A percentile compares a stretch with the other conserved stretches of the same genome.
Evolutionary conservation across 805 yeast genomes (phyloP).

Genomic region (Crinitomyces ghanaensis): DNA sequence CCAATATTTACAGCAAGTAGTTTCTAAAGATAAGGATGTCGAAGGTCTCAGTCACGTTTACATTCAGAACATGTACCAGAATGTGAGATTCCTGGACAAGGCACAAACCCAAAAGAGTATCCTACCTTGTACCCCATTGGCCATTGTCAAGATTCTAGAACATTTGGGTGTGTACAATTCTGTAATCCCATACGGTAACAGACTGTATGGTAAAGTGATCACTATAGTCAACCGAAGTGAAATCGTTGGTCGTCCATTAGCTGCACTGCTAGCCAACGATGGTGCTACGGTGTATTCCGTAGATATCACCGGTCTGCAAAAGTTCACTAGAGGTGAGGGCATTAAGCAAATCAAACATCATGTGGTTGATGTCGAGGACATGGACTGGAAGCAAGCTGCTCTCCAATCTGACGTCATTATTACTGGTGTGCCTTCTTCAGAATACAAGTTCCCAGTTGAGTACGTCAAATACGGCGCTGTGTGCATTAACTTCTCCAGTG

Average conservation of each 20-base stretch:
- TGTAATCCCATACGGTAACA: slow-evolving; percentile 75
- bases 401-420: slow-evolving; percentile 78
- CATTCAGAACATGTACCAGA: slow-evolving; percentile 91
- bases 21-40: slow-evolving; percentile 84
- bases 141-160: slow-evolving; percentile 86
- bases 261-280: slow-evolving; percentile 91
- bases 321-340: slow-evolving; percentile 90
- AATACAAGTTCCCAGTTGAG: slow-evolving; percentile 78
- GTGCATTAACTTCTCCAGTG: slow-evolving; percentile 80
- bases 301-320: slow-evolving; percentile 77
- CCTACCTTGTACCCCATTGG: slow-evolving; percentile 93
- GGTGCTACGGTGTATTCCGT: slow-evolving; percentile 94
- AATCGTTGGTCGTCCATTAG: slow-evolving; percentile 94
- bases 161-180: slow-evolving; percentile 79
- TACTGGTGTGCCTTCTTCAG: slow-evolving; percentile 85
- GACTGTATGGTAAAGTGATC: slow-evolving; percentile 85
- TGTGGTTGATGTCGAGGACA: slow-evolving; percentile 48
- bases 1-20: slow-evolving; percentile 88
- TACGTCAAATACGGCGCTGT: slow-evolving; percentile 78
- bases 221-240: slow-evolving; percentile 89
- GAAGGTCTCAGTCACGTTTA: slow-evolving; percentile 89
- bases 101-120: slow-evolving; percentile 62
- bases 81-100: slow-evolving; percentile 75
- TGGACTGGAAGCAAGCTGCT: slow-evolving; percentile 52
- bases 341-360: slow-evolving; percentile 70